Base-by-base conservation (phyloP, 768 basidiomycete species). In the Termitomyces bulborhizus region DNA sequence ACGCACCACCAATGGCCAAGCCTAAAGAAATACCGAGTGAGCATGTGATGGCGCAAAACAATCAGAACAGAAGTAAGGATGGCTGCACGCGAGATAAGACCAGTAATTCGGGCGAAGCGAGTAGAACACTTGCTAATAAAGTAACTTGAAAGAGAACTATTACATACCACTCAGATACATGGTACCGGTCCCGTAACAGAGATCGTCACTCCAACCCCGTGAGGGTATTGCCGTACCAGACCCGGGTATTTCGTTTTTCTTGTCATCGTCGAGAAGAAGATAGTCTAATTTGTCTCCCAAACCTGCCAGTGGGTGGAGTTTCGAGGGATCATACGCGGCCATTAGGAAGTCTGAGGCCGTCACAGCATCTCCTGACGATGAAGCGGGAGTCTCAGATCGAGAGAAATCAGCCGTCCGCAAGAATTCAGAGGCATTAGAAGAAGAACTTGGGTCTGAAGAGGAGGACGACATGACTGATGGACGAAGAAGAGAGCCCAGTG, bases 181-280 rank as follows among this genome's bases (percentile, higher is more conserved):
- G 62, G 95, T 95, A 60, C 97, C 97, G 65, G 95, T 98, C 67
- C 97, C 97, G 74, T 98, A 98, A 82, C 94, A 98, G 57, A 99
- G 75, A 76, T 99, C 97, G 77, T 99, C 97, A 75, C 93, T 91
- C 95, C 93, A 98, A 60, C 97, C 94, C 76, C 97, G 79, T 69
- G 88, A 90, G 63, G 95, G 94, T 61, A 99, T 83, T 56, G 95
- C 94, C 57, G 90, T 93, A 63, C 79, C 82, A 63, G 90, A 84
- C 49, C 97, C 97, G 67, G 93, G 93, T 58, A 97, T 76, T 53
- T 92, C 85, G 70, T 73, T 93, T 63, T 87, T 86, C 78, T 98
- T 96, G 75, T 96, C 96, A 71, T 99, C 97, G 60, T 98, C 96
- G 56, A 99, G 81, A 63, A 91, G 80, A 52, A 99, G 76, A 74